These are phyloP conservation scores for Penicillium brevicompactum DNA, from an alignment of 2,329 filamentous ascomycete species.

Conservation along the genomic window DNA sequence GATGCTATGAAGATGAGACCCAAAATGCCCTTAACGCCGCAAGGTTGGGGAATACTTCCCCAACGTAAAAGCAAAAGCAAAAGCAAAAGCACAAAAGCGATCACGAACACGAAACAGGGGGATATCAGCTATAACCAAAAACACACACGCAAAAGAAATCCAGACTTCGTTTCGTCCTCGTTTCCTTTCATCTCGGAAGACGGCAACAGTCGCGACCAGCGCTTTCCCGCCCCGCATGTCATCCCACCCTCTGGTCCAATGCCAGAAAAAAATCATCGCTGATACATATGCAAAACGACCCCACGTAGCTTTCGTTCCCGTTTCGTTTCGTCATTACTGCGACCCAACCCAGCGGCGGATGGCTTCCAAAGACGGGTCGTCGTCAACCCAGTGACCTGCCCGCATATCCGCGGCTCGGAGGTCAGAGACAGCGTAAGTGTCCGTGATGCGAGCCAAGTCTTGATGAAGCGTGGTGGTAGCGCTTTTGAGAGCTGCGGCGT, in stretches of 20 bases:
- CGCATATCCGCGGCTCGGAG: conserved; percentile 57
- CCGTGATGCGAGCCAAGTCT: conserved; percentile 61
- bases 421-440: conserved; percentile 58
- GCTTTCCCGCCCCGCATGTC: conserved; percentile 10
- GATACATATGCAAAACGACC: not conserved
- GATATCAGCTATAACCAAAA: not conserved
- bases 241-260: conserved; percentile 9
- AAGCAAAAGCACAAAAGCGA: not conserved
- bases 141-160: conserved; percentile 5
- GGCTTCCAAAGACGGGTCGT: conserved; percentile 59
- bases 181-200: not conserved
- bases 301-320: conserved; percentile 5
- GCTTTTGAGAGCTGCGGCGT: conserved; percentile 52
- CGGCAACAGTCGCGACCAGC: conserved; percentile 18
- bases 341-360: conserved; percentile 51
- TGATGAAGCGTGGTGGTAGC: conserved; percentile 47
- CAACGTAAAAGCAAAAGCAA: not conserved
- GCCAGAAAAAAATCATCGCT: not conserved
- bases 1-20: not conserved
- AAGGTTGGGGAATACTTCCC: not conserved
- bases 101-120: conserved; percentile 1
- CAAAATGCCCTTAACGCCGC: not conserved
- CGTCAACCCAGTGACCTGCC: conserved; percentile 63
- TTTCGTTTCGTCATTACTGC: conserved; percentile 24
- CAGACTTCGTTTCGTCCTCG: not conserved